phyloP scores from a whole-genome alignment of 805 yeast species.

The Hanseniaspora pseudoguilliermondii region DNA sequence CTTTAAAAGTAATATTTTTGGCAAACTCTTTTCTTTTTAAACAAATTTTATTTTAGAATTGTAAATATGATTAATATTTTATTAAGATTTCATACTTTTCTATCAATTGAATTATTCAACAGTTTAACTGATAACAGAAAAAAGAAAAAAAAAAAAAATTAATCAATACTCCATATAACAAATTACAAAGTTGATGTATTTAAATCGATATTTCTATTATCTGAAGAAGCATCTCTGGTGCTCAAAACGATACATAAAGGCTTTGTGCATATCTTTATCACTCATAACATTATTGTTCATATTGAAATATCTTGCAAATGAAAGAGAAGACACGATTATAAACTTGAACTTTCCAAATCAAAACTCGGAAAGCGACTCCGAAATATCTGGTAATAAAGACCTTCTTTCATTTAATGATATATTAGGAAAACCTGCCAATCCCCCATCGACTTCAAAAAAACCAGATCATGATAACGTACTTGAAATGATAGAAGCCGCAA shows the following conservation, averaged over 20 bases:
- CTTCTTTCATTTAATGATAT: constrained; percentile 8
- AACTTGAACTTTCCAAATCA: not conserved
- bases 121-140: not conserved
- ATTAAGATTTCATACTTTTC: too few species aligned
- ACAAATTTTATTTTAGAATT: too few species aligned
- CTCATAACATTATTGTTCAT: not conserved
- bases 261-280: not conserved
- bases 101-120: too few species aligned
- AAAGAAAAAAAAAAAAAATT: not conserved
- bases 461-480: not conserved
- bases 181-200: not conserved
- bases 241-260: not conserved
- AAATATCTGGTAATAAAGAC: not conserved
- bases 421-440: not conserved
- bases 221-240: not conserved
- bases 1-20: too few species aligned
- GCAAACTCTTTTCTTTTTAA: too few species aligned
- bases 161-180: not conserved
- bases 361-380: not conserved
- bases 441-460: not conserved
- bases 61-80: too few species aligned
- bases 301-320: not conserved
- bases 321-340: not conserved
- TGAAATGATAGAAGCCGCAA: not conserved
- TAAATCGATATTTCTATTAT: not conserved